Base-by-base conservation (phyloP, 2,329 filamentous ascomycete species). In the Davidsoniella neocaledoniae region DNA sequence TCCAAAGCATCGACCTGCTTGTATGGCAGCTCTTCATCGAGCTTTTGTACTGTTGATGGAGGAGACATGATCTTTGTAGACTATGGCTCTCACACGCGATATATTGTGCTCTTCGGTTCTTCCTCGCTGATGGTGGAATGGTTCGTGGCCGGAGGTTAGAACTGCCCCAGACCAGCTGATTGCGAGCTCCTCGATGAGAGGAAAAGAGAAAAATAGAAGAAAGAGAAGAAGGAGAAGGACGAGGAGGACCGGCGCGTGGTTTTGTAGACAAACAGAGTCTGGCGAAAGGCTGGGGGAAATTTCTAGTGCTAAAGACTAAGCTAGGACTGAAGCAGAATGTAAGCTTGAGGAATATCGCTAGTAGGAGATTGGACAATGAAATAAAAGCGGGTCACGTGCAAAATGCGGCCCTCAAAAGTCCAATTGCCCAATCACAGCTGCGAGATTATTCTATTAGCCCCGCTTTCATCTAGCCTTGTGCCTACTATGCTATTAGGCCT, bases 1-100 rank as follows among this genome's bases (percentile, higher is more conserved):
- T 74, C 72, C 58, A 94, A 66, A 57, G 86, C 79, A 73, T 94
- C 84, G 64, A 80, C 77, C 45, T 82, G 77, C 56, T 83, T 76
- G 66, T 82, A 93, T 55, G 62, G 53, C 54, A 40, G 41, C 16
- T 44, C 45, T 6, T 43, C 44, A 26, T 46, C 43, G 16, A 17
- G 23, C 25, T 46, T 51, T n/a, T 41, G 49, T 23, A 38, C 33
- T 8, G 25, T 9, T 17, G 42, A 7, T 38, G 36, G 14, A 9
- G 19, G 33, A 29, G 43, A 33, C 29, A 33, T 33, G 29, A 12
- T 33, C 7, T 33, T 33, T 33, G 8, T 12, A 12, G 29, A 10
- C 12, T 12, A 33, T 33, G 12, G 29, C 29, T 33, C 29, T 33
- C 29, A 12, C 29, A 33, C 29, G 29, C 29, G 29, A 12, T 33